A percentile compares a stretch with the other conserved stretches of the same genome.
Conservation (phyloP, 1,284 basidiomycete genomes). For the Stereum hirsutum region DNA sequence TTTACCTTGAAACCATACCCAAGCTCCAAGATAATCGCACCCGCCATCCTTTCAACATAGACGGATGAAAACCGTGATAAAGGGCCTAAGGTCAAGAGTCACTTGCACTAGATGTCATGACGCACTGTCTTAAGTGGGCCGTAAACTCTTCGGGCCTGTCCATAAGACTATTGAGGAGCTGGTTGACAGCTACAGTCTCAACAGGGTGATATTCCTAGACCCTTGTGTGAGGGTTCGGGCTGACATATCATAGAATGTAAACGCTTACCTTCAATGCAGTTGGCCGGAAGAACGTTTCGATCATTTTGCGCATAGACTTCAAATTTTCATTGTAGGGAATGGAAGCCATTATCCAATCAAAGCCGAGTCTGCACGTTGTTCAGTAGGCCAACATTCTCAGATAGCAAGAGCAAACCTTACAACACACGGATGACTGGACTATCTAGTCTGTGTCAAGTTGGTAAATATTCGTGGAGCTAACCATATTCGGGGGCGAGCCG, state of each 20-base stretch:
- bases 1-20: slow-evolving; percentile 17
- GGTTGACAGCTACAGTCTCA: slow-evolving; percentile 11
- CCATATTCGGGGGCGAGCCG: neutral
- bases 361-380: neutral
- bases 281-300: slow-evolving; percentile 6
- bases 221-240: no score
- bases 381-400: neutral
- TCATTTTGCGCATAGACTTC: slow-evolving; percentile 5
- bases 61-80: no score
- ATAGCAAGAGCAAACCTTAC: neutral
- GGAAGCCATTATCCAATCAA: neutral
- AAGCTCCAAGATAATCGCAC: slow-evolving; percentile 15
- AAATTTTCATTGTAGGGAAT: slow-evolving; percentile 3
- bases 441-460: neutral
- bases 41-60: slow-evolving; percentile 14
- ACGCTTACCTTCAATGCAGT: no score
- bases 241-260: no score
- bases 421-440: neutral
- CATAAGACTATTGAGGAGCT: slow-evolving; percentile 14
- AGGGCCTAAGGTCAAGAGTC: no score
- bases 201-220: slow-evolving; percentile 13
- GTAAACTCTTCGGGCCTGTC: slow-evolving; percentile 13
- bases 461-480: neutral
- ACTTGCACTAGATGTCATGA: no score
- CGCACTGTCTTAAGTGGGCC: slow-evolving; percentile 7